Evolutionary conservation across 805 yeast species (phyloP).

Genomic region (Huiozyma naganishii): DNA sequence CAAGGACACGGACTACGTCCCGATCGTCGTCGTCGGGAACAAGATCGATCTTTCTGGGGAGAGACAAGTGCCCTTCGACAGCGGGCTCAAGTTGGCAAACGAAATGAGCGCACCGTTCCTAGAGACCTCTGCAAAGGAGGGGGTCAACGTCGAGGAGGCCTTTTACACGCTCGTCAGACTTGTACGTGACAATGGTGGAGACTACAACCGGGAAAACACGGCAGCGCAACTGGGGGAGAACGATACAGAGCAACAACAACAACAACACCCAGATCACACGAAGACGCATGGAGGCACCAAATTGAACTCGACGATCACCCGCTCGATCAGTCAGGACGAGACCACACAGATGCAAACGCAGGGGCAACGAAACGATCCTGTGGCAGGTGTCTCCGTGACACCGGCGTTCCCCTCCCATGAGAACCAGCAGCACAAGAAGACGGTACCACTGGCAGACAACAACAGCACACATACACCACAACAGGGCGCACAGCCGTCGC

Average conservation of each 20-base stretch:
- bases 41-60: constrained; percentile 65
- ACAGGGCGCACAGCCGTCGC: too few relatives aligned
- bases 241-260: neutral
- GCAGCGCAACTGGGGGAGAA: neutral
- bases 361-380: too few relatives aligned
- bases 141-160: constrained; percentile 80
- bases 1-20: constrained; percentile 66
- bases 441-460: too few relatives aligned
- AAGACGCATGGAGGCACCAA: neutral
- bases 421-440: too few relatives aligned
- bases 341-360: too few relatives aligned
- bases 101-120: constrained; percentile 63
- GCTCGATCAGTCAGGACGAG: neutral
- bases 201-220: constrained; percentile 15
- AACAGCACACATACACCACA: too few relatives aligned
- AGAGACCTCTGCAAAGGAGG: constrained; percentile 88
- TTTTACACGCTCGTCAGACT: constrained; percentile 61
- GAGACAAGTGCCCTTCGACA: constrained; percentile 62
- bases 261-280: neutral
- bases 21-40: constrained; percentile 71
- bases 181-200: constrained; percentile 33
- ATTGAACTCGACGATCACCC: neutral
- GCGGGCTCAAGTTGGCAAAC: constrained; percentile 51
- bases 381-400: too few relatives aligned
- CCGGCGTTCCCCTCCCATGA: too few relatives aligned